Percentiles rank a stretch among this genome's conserved stretches.
Conservation (phyloP, 139 green algal species). For the Chlorella sorokiniana region DNA sequence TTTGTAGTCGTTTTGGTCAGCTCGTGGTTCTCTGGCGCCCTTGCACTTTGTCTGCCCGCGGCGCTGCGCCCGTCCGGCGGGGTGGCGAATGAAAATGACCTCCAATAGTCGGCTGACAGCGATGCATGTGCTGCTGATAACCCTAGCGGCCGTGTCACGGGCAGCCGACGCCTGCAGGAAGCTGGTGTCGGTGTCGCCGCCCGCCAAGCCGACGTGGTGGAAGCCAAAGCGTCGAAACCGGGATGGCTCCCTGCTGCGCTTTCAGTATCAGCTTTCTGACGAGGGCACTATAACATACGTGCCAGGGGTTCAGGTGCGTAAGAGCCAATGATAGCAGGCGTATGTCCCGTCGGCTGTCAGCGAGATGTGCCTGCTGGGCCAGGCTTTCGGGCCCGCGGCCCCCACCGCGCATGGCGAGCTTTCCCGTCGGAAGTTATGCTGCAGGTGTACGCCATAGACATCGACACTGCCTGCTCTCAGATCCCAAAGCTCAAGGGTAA, state of each 20-base stretch:
- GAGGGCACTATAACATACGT: background rate
- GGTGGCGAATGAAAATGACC: too few species aligned
- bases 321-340: background rate
- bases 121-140: too few species aligned
- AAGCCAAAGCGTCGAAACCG: background rate
- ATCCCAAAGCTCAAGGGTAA: background rate
- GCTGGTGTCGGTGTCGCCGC: background rate
- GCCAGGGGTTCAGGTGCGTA: background rate
- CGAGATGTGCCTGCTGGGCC: background rate
- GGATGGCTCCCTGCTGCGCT: background rate
- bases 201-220: background rate
- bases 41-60: too few species aligned
- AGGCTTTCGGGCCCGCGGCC: background rate
- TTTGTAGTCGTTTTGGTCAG: too few species aligned
- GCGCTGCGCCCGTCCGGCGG: too few species aligned
- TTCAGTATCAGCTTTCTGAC: constrained; percentile 2
- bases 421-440: background rate
- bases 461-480: background rate
- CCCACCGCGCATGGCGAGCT: background rate
- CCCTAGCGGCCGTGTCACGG: background rate
- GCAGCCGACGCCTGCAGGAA: background rate
- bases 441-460: constrained; percentile 7
- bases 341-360: too few species aligned
- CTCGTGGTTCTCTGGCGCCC: too few species aligned
- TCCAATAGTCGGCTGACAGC: too few species aligned